Evolutionary conservation across 2,329 filamentous ascomycete genomes (phyloP).

Genomic region (Aspergillus sp.): DNA sequence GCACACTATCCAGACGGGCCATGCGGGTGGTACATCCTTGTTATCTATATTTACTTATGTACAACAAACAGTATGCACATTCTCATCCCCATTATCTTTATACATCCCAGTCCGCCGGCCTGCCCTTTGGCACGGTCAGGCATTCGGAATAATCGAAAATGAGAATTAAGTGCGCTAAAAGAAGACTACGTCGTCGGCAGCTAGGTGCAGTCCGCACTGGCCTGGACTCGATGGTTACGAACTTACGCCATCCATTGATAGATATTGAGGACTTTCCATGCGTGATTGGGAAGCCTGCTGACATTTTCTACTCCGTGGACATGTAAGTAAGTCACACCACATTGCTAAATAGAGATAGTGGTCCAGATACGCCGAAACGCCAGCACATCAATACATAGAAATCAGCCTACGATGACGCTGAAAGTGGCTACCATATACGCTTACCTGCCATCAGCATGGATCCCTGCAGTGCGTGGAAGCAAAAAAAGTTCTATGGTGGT

Average conservation of each 20-base stretch:
- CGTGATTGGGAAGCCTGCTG: background rate
- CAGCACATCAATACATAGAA: background rate
- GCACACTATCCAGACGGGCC: too few species aligned
- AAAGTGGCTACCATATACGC: background rate
- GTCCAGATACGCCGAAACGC: background rate
- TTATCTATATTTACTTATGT: background rate
- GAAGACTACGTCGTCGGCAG: background rate
- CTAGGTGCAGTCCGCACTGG: background rate
- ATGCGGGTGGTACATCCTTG: too few species aligned
- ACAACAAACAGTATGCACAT: background rate
- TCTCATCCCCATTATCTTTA: background rate
- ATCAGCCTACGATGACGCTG: background rate
- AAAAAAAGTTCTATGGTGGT: background rate
- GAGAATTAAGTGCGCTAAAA: background rate
- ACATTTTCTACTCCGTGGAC: background rate
- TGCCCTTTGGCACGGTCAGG: background rate
- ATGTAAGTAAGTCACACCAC: conserved; percentile 5
- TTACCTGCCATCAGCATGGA: background rate
- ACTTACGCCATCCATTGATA: background rate
- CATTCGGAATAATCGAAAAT: background rate
- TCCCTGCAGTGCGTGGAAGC: background rate
- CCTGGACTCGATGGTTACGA: background rate
- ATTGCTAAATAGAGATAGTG: background rate
- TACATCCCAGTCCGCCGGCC: conserved; percentile 1
- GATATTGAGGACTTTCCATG: background rate